Evolutionary conservation across 2,329 filamentous ascomycete species (phyloP).

Genomic region (Hypoxylon sp.): DNA sequence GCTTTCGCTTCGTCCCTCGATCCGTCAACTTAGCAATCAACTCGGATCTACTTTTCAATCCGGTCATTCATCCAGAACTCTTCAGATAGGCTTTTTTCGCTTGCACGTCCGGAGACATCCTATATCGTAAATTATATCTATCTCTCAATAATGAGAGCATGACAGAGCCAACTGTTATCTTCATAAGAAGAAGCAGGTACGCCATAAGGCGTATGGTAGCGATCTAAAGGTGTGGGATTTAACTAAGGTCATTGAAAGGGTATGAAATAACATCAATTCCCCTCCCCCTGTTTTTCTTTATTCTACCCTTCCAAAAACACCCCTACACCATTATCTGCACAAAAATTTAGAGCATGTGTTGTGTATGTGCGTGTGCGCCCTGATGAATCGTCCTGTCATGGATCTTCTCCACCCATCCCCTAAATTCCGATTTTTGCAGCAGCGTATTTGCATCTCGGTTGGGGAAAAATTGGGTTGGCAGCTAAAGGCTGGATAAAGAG

Average conservation of each 20-base stretch:
- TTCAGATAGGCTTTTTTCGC: conserved; percentile 32
- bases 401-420: conserved; percentile 38
- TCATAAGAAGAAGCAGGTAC: conserved; percentile 34
- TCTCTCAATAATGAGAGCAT: conserved; percentile 46
- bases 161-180: conserved; percentile 40
- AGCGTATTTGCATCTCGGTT: conserved; percentile 37
- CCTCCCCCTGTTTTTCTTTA: conserved; percentile 18
- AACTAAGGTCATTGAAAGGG: conserved; percentile 40
- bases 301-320: conserved; percentile 23
- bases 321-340: conserved; percentile 38
- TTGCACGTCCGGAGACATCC: conserved; percentile 17
- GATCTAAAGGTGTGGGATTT: conserved; percentile 34
- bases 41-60: conserved; percentile 12
- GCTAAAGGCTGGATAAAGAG: conserved; percentile 32
- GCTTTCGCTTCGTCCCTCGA: conserved; percentile 22
- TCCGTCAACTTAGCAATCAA: conserved; percentile 25
- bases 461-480: conserved; percentile 32
- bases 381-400: conserved; percentile 40
- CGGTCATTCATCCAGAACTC: conserved; percentile 18
- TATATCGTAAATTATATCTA: conserved; percentile 45
- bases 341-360: conserved; percentile 35
- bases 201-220: conserved; percentile 24
- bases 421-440: conserved; percentile 35
- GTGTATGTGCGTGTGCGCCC: conserved; percentile 39
- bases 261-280: conserved; percentile 45